These are phyloP conservation scores for Pythium pyrilobum DNA, from an alignment of 352 stramenopile species.

Conservation along the genomic window DNA sequence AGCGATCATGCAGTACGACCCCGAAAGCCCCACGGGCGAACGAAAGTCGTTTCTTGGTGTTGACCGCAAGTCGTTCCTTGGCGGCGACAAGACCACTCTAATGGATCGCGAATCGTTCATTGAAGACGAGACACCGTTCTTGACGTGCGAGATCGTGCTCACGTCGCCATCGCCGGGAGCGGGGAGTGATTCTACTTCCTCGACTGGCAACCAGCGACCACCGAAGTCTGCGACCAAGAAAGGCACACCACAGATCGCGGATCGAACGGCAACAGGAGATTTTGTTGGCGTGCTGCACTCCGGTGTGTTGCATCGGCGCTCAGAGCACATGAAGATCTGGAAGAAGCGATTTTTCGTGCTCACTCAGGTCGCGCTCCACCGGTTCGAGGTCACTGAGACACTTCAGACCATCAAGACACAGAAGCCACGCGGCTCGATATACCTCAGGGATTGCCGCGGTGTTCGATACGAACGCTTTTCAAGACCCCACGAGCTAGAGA, in stretches of 20 bases:
- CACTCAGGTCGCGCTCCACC: slow-evolving; percentile 35
- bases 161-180: slow-evolving; percentile 2
- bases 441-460: slow-evolving; percentile 25
- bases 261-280: slow-evolving; percentile 34
- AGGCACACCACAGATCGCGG: neutral
- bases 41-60: too few relatives aligned
- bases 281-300: slow-evolving; percentile 33
- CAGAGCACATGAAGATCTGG: slow-evolving; percentile 32
- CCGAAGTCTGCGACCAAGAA: slow-evolving; percentile 3
- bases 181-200: neutral
- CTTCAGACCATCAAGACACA: slow-evolving; percentile 13
- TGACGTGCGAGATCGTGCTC: slow-evolving; percentile 30
- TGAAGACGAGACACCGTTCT: slow-evolving; percentile 2
- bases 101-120: neutral
- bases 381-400: slow-evolving; percentile 25
- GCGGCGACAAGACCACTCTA: neutral
- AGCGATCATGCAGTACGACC: slow-evolving; percentile 27
- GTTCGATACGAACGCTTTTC: slow-evolving; percentile 36
- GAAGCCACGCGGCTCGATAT: slow-evolving; percentile 24
- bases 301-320: slow-evolving; percentile 24
- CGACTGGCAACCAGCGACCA: slow-evolving; percentile 2
- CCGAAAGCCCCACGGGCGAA: too few relatives aligned
- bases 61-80: too few relatives aligned
- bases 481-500: slow-evolving; percentile 31
- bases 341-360: slow-evolving; percentile 43